Base-by-base conservation (phyloP, 495 filamentous ascomycete genomes). In the Hyaloscypha finlandica region DNA sequence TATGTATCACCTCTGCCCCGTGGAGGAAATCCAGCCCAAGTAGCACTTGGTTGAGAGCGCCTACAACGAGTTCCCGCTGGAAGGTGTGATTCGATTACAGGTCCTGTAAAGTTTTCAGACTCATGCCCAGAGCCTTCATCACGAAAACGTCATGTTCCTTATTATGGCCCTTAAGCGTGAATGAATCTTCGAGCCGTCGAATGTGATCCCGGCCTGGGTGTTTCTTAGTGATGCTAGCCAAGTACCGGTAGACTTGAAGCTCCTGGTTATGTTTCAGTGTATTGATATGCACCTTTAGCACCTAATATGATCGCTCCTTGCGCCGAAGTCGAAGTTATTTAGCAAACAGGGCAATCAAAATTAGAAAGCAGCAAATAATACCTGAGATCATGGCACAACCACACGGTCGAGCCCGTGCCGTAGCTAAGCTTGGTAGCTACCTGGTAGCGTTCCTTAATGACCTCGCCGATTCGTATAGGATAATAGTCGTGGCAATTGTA, bases 371-470 rank as follows among this genome's bases (percentile, higher is more conserved):
- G 52, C 63, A 33, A 33, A 58, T 11, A 4, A 58, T 65, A 65
- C 63, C 48, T 56, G 31, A 60, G 64, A 67, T 70, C 64, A 20
- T 37, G 63, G 58, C 33, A 37, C 33, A 37, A 37, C 33, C 33
- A 37, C 33, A 37, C 33, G 33, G 33, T 5, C 33, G 33, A 70
- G 45, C 65, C 53, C n/a, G 65, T 22, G 45, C 68, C 64, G 22
- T 61, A 70, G 33, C 64, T 57, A 67, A 70, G 68, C 68, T 70
- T 68, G 31, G 65, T 25, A 25, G 63, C 64, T 48, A 67, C 59
- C 39, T 68, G 68, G 25, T 68, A 68, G 39, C 60, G 57, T 11
- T 65, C 63, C 35, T 64, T 29, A 19, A 69, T 20, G 31, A 70
- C 65, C 39, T 33, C 61, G 54, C 68, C 68, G 22, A 70, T 61